A percentile compares a stretch with the other conserved stretches of the same genome.
Evolutionary conservation across 306 rosid genomes (phyloP).

Genomic region (Chamaecrista fasciculata): DNA sequence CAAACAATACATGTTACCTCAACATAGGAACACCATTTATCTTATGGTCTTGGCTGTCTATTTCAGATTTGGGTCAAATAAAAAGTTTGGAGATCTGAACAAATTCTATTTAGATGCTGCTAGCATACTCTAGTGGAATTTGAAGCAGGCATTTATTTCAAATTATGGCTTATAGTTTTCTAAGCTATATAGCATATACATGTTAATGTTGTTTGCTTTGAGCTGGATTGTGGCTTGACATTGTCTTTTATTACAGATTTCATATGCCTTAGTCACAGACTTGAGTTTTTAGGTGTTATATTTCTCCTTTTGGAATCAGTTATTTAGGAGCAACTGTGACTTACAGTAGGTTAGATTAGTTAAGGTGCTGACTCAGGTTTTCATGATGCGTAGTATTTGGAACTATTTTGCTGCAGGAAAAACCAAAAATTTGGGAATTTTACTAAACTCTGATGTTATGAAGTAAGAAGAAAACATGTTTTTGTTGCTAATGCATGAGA

Average conservation of each 20-base stretch:
- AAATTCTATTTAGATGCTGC: background rate
- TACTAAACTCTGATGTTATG: background rate
- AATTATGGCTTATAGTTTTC: background rate
- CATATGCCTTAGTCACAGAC: background rate
- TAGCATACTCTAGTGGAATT: background rate
- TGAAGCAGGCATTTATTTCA: background rate
- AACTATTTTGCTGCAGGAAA: background rate
- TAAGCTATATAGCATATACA: background rate
- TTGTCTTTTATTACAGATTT: background rate
- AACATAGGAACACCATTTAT: conserved; percentile 9
- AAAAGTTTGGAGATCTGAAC: background rate
- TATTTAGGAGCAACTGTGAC: background rate
- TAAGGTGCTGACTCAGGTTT: background rate
- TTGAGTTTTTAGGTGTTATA: background rate
- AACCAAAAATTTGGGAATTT: background rate
- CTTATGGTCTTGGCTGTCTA: background rate
- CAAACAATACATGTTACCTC: conserved; percentile 2
- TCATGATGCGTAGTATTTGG: no score
- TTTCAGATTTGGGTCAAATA: background rate
- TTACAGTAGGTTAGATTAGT: background rate
- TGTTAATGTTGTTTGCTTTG: background rate
- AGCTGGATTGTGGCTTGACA: background rate
- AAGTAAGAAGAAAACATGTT: background rate
- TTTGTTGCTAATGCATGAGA: background rate
- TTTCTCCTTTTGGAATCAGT: background rate